Percentiles rank a stretch among this genome's conserved stretches.
phyloP scores from a whole-genome alignment of 352 stramenopile genomes.

The Globisporangium nagaii region DNA sequence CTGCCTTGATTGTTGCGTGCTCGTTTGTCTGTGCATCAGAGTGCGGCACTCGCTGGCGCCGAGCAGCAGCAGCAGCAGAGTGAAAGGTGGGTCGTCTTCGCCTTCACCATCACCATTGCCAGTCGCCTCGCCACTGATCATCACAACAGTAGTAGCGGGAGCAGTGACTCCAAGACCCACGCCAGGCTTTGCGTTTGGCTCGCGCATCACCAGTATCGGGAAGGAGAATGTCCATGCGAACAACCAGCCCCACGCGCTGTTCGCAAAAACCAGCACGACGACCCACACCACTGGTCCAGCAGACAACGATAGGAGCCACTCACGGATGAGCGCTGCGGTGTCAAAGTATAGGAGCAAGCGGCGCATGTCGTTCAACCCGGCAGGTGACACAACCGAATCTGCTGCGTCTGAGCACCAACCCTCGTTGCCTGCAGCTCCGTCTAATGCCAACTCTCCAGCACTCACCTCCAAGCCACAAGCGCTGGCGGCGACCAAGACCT shows the following conservation, averaged over 20 bases:
- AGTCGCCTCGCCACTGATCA: neutral
- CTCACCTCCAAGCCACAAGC: constrained; percentile 1
- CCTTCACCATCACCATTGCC: neutral
- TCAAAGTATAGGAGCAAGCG: constrained; percentile 4
- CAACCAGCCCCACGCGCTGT: neutral
- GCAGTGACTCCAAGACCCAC: neutral
- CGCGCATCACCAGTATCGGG: neutral
- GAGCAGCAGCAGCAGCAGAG: neutral
- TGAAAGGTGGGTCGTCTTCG: constrained; percentile 1
- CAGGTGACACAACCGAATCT: constrained; percentile 1
- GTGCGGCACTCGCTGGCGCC: constrained; percentile 1
- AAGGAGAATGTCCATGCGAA: neutral
- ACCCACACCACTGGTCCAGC: neutral
- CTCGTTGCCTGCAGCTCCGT: neutral
- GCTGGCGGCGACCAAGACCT: neutral
- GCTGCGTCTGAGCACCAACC: constrained; percentile 1
- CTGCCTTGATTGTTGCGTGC: neutral
- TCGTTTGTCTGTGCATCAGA: constrained; percentile 5
- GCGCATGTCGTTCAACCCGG: constrained; percentile 6
- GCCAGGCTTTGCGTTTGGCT: constrained; percentile 1
- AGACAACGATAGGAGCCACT: neutral
- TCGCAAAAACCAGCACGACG: neutral
- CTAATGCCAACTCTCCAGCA: constrained; percentile 4
- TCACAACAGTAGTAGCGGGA: neutral
- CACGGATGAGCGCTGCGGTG: neutral